Evolutionary conservation across 2,329 filamentous ascomycete genomes (phyloP).

Genomic region (Botrytis pseudocinerea): DNA sequence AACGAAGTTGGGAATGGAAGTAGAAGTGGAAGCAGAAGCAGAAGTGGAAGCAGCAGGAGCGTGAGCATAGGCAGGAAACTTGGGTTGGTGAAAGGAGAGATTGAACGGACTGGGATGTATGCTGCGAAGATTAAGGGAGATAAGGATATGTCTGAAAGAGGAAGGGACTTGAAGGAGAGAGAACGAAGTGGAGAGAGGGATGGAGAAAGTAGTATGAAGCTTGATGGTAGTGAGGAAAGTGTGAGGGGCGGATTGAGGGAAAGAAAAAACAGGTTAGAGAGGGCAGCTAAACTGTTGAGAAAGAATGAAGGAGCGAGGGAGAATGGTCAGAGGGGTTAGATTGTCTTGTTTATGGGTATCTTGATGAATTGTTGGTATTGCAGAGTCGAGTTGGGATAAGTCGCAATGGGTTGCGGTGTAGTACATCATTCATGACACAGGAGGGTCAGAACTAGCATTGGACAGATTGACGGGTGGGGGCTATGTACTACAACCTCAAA

Average conservation of each 20-base stretch:
- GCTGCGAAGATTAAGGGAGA: slow-evolving; percentile 8
- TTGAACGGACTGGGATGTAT: slow-evolving; percentile 22
- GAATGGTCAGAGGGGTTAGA: background rate
- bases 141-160: background rate
- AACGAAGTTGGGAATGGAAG: background rate
- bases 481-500: background rate
- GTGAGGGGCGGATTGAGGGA: background rate
- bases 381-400: background rate
- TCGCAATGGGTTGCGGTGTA: background rate
- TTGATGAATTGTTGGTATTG: background rate
- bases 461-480: background rate
- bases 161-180: background rate
- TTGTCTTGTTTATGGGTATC: background rate
- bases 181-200: background rate
- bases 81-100: slow-evolving; percentile 15
- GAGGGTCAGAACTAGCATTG: background rate
- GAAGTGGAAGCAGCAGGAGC: background rate
- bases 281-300: slow-evolving; percentile 4
- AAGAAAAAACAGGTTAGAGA: slow-evolving; percentile 3
- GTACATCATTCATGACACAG: background rate
- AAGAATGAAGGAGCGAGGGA: background rate
- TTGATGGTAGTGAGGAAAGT: slow-evolving; percentile 10
- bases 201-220: slow-evolving; percentile 6
- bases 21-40: background rate
- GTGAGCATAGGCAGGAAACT: background rate